Base-by-base conservation (phyloP, 495 filamentous ascomycete genomes). In the Talaromyces liani region DNA sequence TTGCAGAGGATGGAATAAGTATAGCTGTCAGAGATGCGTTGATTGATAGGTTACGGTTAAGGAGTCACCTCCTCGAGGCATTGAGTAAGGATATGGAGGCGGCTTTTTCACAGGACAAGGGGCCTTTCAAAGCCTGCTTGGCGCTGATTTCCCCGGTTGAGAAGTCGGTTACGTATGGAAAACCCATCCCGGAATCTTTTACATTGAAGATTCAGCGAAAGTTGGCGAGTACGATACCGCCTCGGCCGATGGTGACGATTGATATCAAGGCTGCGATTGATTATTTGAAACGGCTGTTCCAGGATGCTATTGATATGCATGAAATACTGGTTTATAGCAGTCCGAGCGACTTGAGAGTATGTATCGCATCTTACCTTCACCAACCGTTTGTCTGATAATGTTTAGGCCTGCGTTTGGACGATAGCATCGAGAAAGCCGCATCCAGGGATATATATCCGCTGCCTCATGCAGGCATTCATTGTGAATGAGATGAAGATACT, bases 201-300 rank as follows among this genome's bases (percentile, higher is more conserved):
- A 97, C 92, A 68, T 83, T 86, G 34, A 97, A 95, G 72, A 82
- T 98, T 10, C 94, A 98, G 70, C 84, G 95, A 12, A 88, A 86
- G 65, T 77, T 98, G 5, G 91, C 94, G 7, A 97, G 91, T 68
- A 97, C 91, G 4, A 91, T 96, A 60, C 94, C 94, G 4, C 95
- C 94, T 25, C 86, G 93, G 27, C 91, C 93, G 6, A 93, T 97
- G 66, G 89, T 97, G 16, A 82, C 89, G 33, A 81, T 91, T 36
- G 84, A 80, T 45, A 86, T 89, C 59, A 84, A 87, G 22, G 86
- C 91, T 69, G 91, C 93, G 6, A 82, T 86, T 65, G 74, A 74
- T 62, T 86, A 89, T 66, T 79, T 97, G 67, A 83, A 82, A 67
- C 83, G 84, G 34, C 72, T 97, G 27, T 91, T 87, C 71, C 77